Conservation (phyloP, 768 basidiomycete genomes). For the Lenzites betulinus region DNA sequence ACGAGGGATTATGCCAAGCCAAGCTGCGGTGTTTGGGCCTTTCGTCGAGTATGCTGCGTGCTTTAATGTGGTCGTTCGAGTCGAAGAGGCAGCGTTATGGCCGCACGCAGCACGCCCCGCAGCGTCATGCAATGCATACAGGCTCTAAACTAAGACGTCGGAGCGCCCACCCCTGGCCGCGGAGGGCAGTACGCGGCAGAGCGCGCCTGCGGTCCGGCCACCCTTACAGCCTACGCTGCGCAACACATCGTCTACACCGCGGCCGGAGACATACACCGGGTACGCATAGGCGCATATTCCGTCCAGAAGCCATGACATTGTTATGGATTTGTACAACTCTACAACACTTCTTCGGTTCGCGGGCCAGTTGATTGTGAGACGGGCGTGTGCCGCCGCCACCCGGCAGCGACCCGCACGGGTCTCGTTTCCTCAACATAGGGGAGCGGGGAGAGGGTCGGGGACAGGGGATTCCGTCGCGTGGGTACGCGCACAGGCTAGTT, state of each 20-base stretch:
- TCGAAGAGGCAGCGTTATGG: neutral
- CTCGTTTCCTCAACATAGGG: slow-evolving; percentile 11
- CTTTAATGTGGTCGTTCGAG: too few relatives aligned
- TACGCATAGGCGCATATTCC: neutral
- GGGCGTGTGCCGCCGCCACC: slow-evolving; percentile 8
- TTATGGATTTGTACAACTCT: slow-evolving; percentile 26
- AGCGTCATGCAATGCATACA: neutral
- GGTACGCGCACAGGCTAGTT: slow-evolving; percentile 9
- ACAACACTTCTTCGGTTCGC: slow-evolving; percentile 27
- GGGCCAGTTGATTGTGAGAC: slow-evolving; percentile 8
- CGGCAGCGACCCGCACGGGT: slow-evolving; percentile 14
- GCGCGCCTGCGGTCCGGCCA: too few relatives aligned
- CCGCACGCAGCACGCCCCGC: too few relatives aligned
- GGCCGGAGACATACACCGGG: too few relatives aligned
- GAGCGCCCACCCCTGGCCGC: neutral
- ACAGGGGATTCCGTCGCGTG: neutral
- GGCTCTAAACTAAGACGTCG: too few relatives aligned
- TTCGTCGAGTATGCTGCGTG: too few relatives aligned
- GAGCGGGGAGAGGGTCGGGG: neutral
- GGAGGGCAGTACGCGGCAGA: too few relatives aligned
- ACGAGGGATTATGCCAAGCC: neutral
- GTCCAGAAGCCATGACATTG: slow-evolving; percentile 8
- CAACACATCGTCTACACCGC: too few relatives aligned
- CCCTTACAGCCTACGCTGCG: too few relatives aligned
- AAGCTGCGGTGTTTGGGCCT: neutral